phyloP scores from a whole-genome alignment of 805 yeast genomes.

The Pichia manshurica region DNA sequence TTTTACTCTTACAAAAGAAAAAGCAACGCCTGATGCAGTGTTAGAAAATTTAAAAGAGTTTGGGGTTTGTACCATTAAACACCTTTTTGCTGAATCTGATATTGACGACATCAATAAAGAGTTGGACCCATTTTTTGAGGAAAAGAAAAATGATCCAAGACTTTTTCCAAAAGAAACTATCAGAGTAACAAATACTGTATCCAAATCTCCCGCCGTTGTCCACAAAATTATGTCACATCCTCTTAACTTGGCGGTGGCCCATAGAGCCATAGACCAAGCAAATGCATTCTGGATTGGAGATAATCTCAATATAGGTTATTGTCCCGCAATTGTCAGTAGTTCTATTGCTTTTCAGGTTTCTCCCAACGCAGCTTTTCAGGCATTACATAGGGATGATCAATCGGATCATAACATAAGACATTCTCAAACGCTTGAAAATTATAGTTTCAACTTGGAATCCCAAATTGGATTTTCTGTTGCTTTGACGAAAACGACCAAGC shows the following conservation, averaged over 20 bases:
- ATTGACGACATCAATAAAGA: slow-evolving; percentile 8
- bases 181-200: slow-evolving; percentile 11
- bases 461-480: slow-evolving; percentile 26
- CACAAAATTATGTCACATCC: slow-evolving; percentile 8
- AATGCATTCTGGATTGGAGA: slow-evolving; percentile 13
- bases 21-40: slow-evolving; percentile 7
- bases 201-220: slow-evolving; percentile 10
- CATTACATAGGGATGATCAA: slow-evolving; percentile 13
- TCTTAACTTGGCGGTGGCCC: slow-evolving; percentile 4
- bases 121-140: slow-evolving; percentile 10
- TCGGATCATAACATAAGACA: slow-evolving; percentile 12
- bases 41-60: slow-evolving; percentile 2
- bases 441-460: slow-evolving; percentile 5
- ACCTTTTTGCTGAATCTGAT: background rate
- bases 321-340: slow-evolving; percentile 7
- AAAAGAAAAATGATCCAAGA: slow-evolving; percentile 10
- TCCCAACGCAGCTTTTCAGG: slow-evolving; percentile 10
- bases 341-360: slow-evolving; percentile 12
- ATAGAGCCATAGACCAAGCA: slow-evolving; percentile 7
- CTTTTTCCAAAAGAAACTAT: slow-evolving; percentile 12
- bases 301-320: slow-evolving; percentile 7
- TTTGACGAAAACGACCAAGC: slow-evolving; percentile 24
- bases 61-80: slow-evolving; percentile 8
- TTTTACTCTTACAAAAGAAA: slow-evolving; percentile 7
- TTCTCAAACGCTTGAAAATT: slow-evolving; percentile 5